phyloP scores from a whole-genome alignment of 495 filamentous ascomycete genomes.

The Tuber umbilicatum region DNA sequence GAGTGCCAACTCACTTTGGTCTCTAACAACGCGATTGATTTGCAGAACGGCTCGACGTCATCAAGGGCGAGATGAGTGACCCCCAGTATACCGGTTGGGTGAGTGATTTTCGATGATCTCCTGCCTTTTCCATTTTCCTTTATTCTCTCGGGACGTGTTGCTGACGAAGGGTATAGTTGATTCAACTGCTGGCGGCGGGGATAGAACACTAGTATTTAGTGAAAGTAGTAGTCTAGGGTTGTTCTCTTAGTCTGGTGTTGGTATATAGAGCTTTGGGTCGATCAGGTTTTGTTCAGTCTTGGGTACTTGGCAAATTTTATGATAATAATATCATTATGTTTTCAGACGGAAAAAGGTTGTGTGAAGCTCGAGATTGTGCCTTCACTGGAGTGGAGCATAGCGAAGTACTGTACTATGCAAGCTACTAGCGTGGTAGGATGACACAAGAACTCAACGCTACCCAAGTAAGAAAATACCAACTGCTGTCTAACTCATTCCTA shows the following conservation, averaged over 20 bases:
- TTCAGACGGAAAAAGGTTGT: not conserved
- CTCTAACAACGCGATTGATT: not conserved
- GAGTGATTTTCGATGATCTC: not conserved
- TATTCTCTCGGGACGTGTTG: not conserved
- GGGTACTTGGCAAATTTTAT: not conserved
- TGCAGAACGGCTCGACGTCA: not conserved
- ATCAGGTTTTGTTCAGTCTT: not conserved
- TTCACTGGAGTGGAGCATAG: not conserved
- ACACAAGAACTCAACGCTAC: not conserved
- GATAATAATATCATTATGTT: not conserved
- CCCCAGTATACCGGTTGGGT: not conserved
- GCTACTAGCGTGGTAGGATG: too few relatives aligned
- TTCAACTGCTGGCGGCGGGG: not conserved
- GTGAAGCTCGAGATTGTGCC: not conserved
- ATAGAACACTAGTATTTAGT: not conserved
- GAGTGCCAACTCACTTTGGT: not conserved
- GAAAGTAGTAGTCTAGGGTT: not conserved
- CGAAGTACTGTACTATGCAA: not conserved
- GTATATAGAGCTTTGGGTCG: not conserved
- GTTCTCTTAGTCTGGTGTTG: not conserved
- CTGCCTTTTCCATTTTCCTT: not conserved
- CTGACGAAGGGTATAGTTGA: not conserved
- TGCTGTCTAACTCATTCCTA: too few relatives aligned
- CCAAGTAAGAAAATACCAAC: too few relatives aligned
- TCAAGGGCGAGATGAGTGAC: not conserved